A percentile compares a stretch with the other conserved stretches of the same genome.
phyloP scores from a whole-genome alignment of 1,139 yeast species.

The Geotrichum europaeum region DNA sequence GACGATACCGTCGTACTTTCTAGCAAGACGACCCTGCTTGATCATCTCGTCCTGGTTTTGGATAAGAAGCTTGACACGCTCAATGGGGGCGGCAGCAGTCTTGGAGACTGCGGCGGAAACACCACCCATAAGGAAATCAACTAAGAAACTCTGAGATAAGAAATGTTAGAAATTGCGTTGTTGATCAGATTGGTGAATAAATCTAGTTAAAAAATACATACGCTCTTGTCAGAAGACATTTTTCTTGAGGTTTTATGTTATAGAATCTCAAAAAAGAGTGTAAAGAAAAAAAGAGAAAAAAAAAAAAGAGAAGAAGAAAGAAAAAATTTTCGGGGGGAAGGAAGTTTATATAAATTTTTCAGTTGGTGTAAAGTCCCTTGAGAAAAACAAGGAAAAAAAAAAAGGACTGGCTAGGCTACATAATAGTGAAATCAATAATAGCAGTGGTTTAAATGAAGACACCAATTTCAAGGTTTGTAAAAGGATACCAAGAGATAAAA shows the following conservation, averaged over 20 bases:
- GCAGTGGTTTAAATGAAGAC: no score
- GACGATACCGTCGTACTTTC: constrained; percentile 58
- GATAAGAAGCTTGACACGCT: constrained; percentile 73
- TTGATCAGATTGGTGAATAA: neutral
- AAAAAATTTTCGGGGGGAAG: neutral
- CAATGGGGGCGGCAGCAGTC: constrained; percentile 83
- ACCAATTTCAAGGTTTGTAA: no score
- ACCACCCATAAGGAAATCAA: constrained; percentile 74
- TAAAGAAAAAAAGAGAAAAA: constrained; percentile 2
- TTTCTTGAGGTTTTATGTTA: constrained; percentile 1
- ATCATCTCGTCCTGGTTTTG: constrained; percentile 82
- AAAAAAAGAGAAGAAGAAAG: neutral
- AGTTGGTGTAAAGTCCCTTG: no score
- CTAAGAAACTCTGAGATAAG: constrained; percentile 35
- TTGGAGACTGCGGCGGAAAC: constrained; percentile 80
- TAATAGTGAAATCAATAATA: no score
- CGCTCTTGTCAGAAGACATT: constrained; percentile 12
- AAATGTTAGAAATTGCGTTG: neutral
- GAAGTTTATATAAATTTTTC: no score
- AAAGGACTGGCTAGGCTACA: no score
- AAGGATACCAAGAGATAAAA: no score
- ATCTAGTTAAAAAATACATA: neutral
- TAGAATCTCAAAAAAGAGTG: constrained; percentile 6
- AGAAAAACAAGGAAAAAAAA: no score
- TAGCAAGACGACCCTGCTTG: constrained; percentile 70